Percentiles rank a stretch among this genome's conserved stretches.
Conservation (phyloP, 2,329 filamentous ascomycete genomes). For the Fusarium avenaceum region DNA sequence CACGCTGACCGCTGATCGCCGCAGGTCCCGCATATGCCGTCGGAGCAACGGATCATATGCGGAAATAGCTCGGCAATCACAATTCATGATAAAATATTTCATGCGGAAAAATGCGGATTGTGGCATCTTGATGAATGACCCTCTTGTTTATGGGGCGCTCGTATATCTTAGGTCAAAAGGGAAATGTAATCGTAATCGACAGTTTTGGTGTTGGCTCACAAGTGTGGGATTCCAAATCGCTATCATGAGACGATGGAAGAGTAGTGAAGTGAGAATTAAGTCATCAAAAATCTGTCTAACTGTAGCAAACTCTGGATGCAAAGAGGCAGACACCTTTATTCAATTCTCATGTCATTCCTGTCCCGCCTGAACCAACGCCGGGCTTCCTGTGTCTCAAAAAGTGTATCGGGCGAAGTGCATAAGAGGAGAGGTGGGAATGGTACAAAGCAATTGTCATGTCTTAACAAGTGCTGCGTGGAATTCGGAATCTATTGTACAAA, state of each 20-base stretch:
- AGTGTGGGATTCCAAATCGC: constrained; percentile 10
- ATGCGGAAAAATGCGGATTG: not conserved
- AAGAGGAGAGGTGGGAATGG: constrained; percentile 56
- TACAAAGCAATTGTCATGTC: constrained; percentile 53
- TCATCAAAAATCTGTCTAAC: constrained; percentile 26
- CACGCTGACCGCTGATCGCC: constrained; percentile 33
- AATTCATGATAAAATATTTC: constrained; percentile 5
- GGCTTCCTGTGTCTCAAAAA: constrained; percentile 29
- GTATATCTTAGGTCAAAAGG: constrained; percentile 14
- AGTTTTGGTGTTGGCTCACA: constrained; percentile 21
- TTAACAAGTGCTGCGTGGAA: constrained; percentile 50
- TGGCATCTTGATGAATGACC: not conserved
- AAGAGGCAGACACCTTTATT: constrained; percentile 32
- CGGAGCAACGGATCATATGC: constrained; percentile 37
- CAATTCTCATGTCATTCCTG: constrained; percentile 25
- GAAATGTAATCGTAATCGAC: constrained; percentile 26
- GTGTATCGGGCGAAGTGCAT: constrained; percentile 30
- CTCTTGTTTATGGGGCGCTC: constrained; percentile 8
- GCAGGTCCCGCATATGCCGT: constrained; percentile 30
- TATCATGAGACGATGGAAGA: not conserved
- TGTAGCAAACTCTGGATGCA: constrained; percentile 23
- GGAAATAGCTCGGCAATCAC: constrained; percentile 47
- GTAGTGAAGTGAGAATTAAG: constrained; percentile 12
- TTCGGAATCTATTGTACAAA: constrained; percentile 60
- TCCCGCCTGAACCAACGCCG: constrained; percentile 44